Evolutionary conservation across 1,284 basidiomycete species (phyloP), one percentile per base, ranked within the genome.

Genomic region (Ceratobasidium theobromae): DNA sequence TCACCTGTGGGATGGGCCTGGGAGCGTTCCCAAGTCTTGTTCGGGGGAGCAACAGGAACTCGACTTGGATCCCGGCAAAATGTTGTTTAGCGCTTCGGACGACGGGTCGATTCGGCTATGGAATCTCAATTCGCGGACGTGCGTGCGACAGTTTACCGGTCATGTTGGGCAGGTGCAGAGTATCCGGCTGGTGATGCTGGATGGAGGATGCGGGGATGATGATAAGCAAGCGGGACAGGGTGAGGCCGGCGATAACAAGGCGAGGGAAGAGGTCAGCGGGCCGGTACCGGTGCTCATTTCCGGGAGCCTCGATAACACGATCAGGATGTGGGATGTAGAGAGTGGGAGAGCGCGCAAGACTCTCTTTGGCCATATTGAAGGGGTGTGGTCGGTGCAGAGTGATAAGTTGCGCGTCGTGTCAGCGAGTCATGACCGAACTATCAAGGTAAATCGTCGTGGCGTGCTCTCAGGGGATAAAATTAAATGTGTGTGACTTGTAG

Each of bases 101-200:
- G 97, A 99, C 74, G 89, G 91, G 30, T 88, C 89, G 3, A 94
- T 99, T 76, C 88, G 89, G 67, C 84, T 99, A 1, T 99, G 96
- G 96, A 95, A 99, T 77, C 82, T 99, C 51, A 86, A 83, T 23
- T 79, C 81, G 25, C 84, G 92, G 52, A 84, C 88, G 18, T 98
- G 94, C 74, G 82, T 98, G 45, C 84, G 91, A 30, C 86, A 88
- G 65, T 93, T 96, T 74, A 83, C 82, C 12, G 97, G 95, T 0
- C 96, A 99, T 76, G 88, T 96, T 66, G 94, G 91, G 0, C 95
- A 98, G 74, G 93, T 99, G 4, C 96, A 99, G 79, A 91, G 88
- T 72, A 83, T 99, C 76, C 89, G 86, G 73, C 78, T 98, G 28
- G 77, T 97, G 51, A 81, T 86, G 57, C 80, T 85, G 23, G 84